Base-by-base conservation (phyloP, 768 basidiomycete species). In the Naganishia vishniacii region DNA sequence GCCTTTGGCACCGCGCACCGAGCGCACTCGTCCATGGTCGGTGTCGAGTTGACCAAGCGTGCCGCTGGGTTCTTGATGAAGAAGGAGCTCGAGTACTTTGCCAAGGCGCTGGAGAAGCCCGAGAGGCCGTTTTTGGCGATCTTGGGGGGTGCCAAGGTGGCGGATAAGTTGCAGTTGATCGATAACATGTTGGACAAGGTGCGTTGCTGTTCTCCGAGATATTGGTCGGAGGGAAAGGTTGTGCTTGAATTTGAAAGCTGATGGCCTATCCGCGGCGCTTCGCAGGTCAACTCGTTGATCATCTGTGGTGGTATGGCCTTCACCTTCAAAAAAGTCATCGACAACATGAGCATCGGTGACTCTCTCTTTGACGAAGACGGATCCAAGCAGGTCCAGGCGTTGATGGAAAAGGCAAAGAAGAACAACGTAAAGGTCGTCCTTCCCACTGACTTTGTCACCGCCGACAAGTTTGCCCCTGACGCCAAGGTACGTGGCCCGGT, bases 151-250 rank as follows among this genome's bases (percentile, higher is more conserved):
- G 94, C 94, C 61, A 99, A 99, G 81, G 91, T 99, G 48, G 94
- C 91, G 18, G 94, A 99, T 81, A 99, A 99, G 81, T 95, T 99
- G 70, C 89, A 92, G 77, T 82, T 99, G 64, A 99, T 99, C 76
- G 93, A 99, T 72, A 95, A 95, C 82, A 88, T 99, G 88, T 82
- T 99, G 69, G 94, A 97, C 81, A 93, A 98, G 84, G 91, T 87
- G 68, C 23, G 48, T 51, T 16, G 6, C 31, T 29, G 0, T 15
- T 16, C 48, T 9, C 11, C 37, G 5, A 16, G n/a, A n/a, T n/a
- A 7, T 31, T 3, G 1, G 63, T 61, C 31, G 42, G 5, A 13
- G 41, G 20, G n/a, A n/a, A n/a, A n/a, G n/a, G n/a, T n/a, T n/a
- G n/a, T n/a, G n/a, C n/a, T n/a, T n/a, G n/a, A n/a, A n/a, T n/a